Percentiles rank a stretch among this genome's conserved stretches.
phyloP scores from a whole-genome alignment of 768 basidiomycete genomes.

The Serpula lacrymans region DNA sequence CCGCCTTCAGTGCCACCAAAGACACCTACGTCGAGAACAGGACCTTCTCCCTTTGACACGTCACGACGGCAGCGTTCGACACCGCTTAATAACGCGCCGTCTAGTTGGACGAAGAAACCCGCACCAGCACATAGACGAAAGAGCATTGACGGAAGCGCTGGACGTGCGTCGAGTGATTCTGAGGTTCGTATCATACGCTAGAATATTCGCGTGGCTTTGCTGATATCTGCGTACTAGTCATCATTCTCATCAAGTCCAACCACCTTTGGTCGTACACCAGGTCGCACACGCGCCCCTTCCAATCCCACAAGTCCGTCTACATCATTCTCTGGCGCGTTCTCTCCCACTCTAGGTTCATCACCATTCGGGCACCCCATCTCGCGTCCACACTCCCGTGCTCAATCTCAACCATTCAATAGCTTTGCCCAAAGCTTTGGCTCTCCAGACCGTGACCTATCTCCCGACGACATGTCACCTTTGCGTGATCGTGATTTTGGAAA shows the following conservation, averaged over 20 bases:
- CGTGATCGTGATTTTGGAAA: slow-evolving; percentile 20
- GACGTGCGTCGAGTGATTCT: slow-evolving; percentile 56
- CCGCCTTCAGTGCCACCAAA: slow-evolving; percentile 58
- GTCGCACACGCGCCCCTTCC: slow-evolving; percentile 64
- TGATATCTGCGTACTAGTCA: slow-evolving; percentile 26
- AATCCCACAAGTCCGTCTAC: slow-evolving; percentile 53
- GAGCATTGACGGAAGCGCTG: slow-evolving; percentile 60
- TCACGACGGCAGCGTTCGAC: slow-evolving; percentile 68
- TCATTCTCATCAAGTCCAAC: slow-evolving; percentile 35
- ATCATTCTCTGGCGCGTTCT: slow-evolving; percentile 26
- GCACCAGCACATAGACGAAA: slow-evolving; percentile 63
- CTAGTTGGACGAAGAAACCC: slow-evolving; percentile 73
- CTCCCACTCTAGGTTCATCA: slow-evolving; percentile 46
- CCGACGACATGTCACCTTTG: slow-evolving; percentile 35
- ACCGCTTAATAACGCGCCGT: slow-evolving; percentile 62
- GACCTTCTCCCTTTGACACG: slow-evolving; percentile 64
- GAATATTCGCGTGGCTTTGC: not conserved
- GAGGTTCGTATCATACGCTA: slow-evolving; percentile 47
- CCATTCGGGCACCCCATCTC: slow-evolving; percentile 38
- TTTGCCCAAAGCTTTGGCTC: slow-evolving; percentile 42
- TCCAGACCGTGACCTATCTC: slow-evolving; percentile 35
- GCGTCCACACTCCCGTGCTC: slow-evolving; percentile 65
- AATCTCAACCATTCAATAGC: slow-evolving; percentile 43
- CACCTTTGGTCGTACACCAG: slow-evolving; percentile 40
- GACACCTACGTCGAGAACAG: slow-evolving; percentile 38